Base-by-base conservation (phyloP, 129 eudicot species). In the Solidago caesia region DNA sequence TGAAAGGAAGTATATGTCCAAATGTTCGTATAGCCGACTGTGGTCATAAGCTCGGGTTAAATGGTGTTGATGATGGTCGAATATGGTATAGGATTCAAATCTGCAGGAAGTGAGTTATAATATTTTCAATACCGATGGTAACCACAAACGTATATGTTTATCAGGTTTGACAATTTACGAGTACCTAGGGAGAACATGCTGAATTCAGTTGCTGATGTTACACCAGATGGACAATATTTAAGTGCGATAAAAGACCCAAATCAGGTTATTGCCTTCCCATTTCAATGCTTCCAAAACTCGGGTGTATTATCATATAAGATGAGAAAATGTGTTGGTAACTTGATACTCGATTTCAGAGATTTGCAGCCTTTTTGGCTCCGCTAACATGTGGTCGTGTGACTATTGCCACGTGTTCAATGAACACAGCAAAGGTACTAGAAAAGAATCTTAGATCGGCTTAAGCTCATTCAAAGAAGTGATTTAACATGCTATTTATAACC, bases 151-250 rank as follows among this genome's bases (percentile, higher is more conserved):
- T 42, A 44, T 68, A 11, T 66, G 9, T 61, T 16, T 49, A 73
- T 73, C 77, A 90, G 98, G 98, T 95, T 95, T 67, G 96, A 95
- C 70, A 81, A 87, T 81, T 79, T 94, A 45, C 86, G 97, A 14
- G 81, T 95, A 41, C 99, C 99, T 26, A 84, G 99, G 68, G 97
- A 88, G 75, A 91, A 91, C 81, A 78, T 94, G 75, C 81, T 94
- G 79, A 91, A 94, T 73, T 89, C 97, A 13, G 99, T 95, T 53
- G 99, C 99, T 41, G 99, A 95, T 83, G 99, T 95, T 49, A 80
- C 96, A 73, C 81, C 90, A 1, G 90, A 88, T 77, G 99, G 97
- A 14, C 76, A 91, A 71, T 95, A 91, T 76, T 71, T 82, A 57
- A 91, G 92, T 81, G 88, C 96, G 8, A 91, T 95, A 59, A 84